Evolutionary conservation across 2,329 filamentous ascomycete genomes (phyloP).

Genomic region (Chrysoporthe austroafricana): DNA sequence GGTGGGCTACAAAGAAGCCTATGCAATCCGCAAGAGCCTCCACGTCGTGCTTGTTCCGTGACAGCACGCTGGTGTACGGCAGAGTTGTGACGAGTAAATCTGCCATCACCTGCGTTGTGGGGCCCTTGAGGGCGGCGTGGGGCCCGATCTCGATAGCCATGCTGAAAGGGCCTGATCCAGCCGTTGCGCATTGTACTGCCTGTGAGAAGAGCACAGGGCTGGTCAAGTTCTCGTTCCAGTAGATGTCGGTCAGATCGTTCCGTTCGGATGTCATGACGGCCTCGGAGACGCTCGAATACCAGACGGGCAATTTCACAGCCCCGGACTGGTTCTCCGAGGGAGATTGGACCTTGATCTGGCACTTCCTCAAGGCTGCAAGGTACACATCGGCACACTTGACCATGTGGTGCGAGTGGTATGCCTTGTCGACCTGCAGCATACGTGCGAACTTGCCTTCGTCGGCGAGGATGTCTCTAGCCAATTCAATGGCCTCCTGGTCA

Average conservation of each 20-base stretch:
- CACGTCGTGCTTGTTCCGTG: conserved; percentile 31
- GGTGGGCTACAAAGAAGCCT: conserved; percentile 28
- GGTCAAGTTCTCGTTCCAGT: conserved; percentile 32
- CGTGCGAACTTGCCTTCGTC: conserved; percentile 36
- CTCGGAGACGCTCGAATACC: not conserved
- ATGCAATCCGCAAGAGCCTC: conserved; percentile 28
- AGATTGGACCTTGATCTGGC: too few species aligned
- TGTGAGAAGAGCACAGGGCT: conserved; percentile 34
- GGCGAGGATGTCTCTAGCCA: conserved; percentile 34
- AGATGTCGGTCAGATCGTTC: conserved; percentile 14
- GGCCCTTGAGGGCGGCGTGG: conserved; percentile 46
- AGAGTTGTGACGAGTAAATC: conserved; percentile 23
- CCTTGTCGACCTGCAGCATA: conserved; percentile 42
- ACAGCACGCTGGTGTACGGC: conserved; percentile 32
- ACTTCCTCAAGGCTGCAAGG: conserved; percentile 23
- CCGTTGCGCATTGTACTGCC: conserved; percentile 19
- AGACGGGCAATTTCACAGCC: not conserved
- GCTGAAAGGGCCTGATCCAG: conserved; percentile 1
- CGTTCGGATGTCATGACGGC: too few species aligned
- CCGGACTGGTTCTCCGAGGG: not conserved
- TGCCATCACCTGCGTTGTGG: conserved; percentile 38
- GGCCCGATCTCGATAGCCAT: conserved; percentile 39
- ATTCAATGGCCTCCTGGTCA: conserved; percentile 31
- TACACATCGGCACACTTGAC: conserved; percentile 20
- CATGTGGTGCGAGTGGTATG: conserved; percentile 48